A percentile compares a stretch with the other conserved stretches of the same genome.
phyloP scores from a whole-genome alignment of 1,139 yeast species.

The Groenewaldozyma auringiensis region DNA sequence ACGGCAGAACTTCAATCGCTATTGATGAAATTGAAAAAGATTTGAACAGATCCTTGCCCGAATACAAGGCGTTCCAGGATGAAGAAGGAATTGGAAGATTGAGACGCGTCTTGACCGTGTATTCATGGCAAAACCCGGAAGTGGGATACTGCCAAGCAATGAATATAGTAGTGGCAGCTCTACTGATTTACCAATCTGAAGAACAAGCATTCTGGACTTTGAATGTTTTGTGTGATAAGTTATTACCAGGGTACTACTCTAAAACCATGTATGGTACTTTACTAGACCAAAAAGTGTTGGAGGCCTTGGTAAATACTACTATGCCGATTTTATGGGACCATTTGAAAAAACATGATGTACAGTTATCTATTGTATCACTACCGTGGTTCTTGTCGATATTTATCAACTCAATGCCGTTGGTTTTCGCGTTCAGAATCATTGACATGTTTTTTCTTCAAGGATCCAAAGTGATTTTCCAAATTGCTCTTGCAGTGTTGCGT shows the following conservation, averaged over 20 bases:
- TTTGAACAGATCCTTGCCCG: slow-evolving; percentile 87
- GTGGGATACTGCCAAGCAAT: slow-evolving; percentile 98
- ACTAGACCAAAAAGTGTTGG: slow-evolving; percentile 89
- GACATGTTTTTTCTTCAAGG: slow-evolving; percentile 92
- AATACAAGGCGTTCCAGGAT: slow-evolving; percentile 86
- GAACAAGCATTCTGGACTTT: slow-evolving; percentile 97
- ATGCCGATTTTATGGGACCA: slow-evolving; percentile 89
- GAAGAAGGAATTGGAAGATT: slow-evolving; percentile 78
- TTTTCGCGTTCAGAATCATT: slow-evolving; percentile 83
- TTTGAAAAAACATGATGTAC: slow-evolving; percentile 71
- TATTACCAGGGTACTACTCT: slow-evolving; percentile 93
- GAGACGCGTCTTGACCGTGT: slow-evolving; percentile 83
- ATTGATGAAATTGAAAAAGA: slow-evolving; percentile 97
- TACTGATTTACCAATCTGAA: slow-evolving; percentile 88
- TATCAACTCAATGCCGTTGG: slow-evolving; percentile 89
- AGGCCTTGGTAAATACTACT: slow-evolving; percentile 77
- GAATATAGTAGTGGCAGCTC: slow-evolving; percentile 95
- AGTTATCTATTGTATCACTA: slow-evolving; percentile 84
- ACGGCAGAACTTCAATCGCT: slow-evolving; percentile 64
- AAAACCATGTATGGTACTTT: slow-evolving; percentile 97
- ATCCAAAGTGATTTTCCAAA: slow-evolving; percentile 81
- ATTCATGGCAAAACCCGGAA: slow-evolving; percentile 95
- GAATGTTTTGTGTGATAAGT: slow-evolving; percentile 69
- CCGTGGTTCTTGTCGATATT: slow-evolving; percentile 96
- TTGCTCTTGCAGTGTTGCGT: slow-evolving; percentile 80